Evolutionary conservation across 2,329 filamentous ascomycete species (phyloP), one percentile per base, ranked within the genome.

Genomic region (Claviceps sp.): DNA sequence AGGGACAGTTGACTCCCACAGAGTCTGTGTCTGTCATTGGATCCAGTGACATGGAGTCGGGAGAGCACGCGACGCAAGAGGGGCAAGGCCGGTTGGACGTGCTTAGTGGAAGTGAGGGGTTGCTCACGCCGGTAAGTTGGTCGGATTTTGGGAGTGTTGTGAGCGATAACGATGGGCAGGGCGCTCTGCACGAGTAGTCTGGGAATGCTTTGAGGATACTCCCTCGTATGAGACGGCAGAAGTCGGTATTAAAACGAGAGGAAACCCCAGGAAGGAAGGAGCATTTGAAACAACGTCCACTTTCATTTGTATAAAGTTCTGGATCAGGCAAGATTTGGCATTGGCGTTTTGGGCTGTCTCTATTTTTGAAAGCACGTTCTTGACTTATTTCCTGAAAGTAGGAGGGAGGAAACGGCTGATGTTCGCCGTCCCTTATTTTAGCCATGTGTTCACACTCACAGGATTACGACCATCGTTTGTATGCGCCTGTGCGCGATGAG

Each of bases 61-160:
- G 65, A 14, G 5, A 30, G 16, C 24, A 72, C 37, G 73, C 77
- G 43, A 66, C 64, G 2, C 68, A 62, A 8, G 68, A 68, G 34
- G 68, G 58, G 13, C 68, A 66, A 18, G 62, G 63, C 1, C 68
- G 72, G 44, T 77, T 70, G 50, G 79, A 81, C 54, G 73, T 82
- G 16, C 65, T 81, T 67, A 82, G 78, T 58, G 76, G 80, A 56
- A 78, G 76, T 58, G 77, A 76, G 36, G 78, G 77, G 34, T 74
- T 82, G 59, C 64, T 72, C 51, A 84, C 80, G 0, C 80, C 81
- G 0, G 72, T 73, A 1, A 81, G 76, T 63, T 84, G 81, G 81
- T 81, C 77, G 6, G 81, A 84, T 61, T 73, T 84, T 14, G 81
- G 78, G 54, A 84, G 80, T 56, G 73, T 79, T 13, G 67, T 82